Base-by-base conservation (phyloP, 2,329 filamentous ascomycete genomes). In the Hirsutella rhossiliensis region DNA sequence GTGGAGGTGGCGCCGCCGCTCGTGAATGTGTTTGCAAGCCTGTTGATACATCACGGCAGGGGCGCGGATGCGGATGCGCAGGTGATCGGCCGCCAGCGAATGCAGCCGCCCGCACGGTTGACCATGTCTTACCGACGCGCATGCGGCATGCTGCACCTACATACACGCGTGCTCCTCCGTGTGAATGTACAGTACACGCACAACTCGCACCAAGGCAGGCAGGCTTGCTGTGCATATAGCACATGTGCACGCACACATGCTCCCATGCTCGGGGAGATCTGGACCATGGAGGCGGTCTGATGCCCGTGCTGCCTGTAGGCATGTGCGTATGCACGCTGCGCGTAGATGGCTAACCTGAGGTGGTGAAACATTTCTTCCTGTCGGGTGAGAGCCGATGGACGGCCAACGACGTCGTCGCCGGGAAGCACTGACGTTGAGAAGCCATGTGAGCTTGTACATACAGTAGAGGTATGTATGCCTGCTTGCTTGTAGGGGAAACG, bases 61-160 rank as follows among this genome's bases (percentile, higher is more conserved):
- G 44, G 34, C 43, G 32, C 38, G 17, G 31, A 42, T 12, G 41
- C 41, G 31, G 41, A 38, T 45, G 44, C 36, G 40, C 44, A 45
- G 44, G 28, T 42, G 44, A 45, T 42, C 29, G 40, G 44, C 28
- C 34, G 40, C 36, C 44, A 45, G 40, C 36, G 34, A 45, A 45
- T 41, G 43, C 43, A 44, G 38, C 27, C 38, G 28, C 32, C 30
- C 30, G 43, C 30, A 37, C 19, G 43, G 20, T 38, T 37, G 38
- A 30, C 43, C 30, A 28, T 32, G 38, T 41, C 29, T n/a, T 28
- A 43, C 41, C 17, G 41, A 37, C 41, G 36, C 23, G 32, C 34
- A 42, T 41, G 43, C 39, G 15, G 27, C 23, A 38, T 37, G 38
- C 38, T 44, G 43, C 43, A 41, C 40, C 18, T 39, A 34, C 31